Evolutionary conservation across 495 filamentous ascomycete species (phyloP).

Genomic region (Tirmania nivea): DNA sequence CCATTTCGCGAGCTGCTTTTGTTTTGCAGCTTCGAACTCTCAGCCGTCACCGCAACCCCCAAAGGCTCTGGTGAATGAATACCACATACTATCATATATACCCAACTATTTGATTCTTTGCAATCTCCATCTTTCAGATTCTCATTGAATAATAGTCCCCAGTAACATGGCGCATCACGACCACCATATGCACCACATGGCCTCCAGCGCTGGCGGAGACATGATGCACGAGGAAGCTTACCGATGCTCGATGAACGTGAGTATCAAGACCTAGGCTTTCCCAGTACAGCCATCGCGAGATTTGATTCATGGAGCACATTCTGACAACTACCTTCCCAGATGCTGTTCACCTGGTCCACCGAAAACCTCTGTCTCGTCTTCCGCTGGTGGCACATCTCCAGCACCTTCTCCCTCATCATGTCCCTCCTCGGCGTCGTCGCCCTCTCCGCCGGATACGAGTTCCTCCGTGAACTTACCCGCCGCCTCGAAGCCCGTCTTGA

Average conservation of each 20-base stretch:
- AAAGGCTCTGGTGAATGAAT: too few species aligned
- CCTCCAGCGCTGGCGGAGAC: neutral
- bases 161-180: neutral
- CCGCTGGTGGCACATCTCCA: constrained; percentile 64
- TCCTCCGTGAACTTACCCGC: constrained; percentile 50
- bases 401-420: constrained; percentile 46
- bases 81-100: too few species aligned
- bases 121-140: too few species aligned
- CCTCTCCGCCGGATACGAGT: constrained; percentile 78
- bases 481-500: constrained; percentile 48
- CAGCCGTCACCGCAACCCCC: too few species aligned
- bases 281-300: neutral
- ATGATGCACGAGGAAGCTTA: neutral
- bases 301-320: neutral
- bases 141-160: neutral
- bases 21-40: too few species aligned
- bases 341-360: constrained; percentile 88
- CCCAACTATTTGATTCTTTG: too few species aligned
- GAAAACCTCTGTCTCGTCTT: constrained; percentile 81
- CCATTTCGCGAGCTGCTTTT: too few species aligned
- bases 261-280: neutral
- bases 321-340: neutral
- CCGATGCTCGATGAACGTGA: neutral
- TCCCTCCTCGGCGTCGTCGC: constrained; percentile 64
- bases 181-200: neutral